These are phyloP conservation scores for Periconia sp. DNA, from an alignment of 2,329 filamentous ascomycete genomes.

Conservation along the genomic window DNA sequence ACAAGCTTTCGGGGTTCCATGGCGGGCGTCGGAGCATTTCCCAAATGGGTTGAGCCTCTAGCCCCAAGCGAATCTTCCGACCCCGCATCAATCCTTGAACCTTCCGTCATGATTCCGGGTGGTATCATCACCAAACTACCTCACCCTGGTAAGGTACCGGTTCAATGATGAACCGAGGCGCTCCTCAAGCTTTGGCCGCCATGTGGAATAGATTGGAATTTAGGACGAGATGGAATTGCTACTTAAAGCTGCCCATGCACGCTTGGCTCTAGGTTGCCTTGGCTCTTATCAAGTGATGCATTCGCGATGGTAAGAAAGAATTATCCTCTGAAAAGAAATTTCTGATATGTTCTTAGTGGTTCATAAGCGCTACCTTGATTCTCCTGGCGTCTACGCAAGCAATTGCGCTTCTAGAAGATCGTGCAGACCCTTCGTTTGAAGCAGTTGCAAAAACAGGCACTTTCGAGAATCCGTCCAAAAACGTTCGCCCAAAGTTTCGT, in stretches of 20 bases:
- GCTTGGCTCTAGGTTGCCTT: not conserved
- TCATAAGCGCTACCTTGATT: not conserved
- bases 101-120: slow-evolving; percentile 1
- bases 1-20: too few relatives aligned
- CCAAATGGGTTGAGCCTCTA: too few relatives aligned
- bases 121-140: slow-evolving; percentile 5
- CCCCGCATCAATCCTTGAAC: slow-evolving; percentile 1
- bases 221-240: slow-evolving; percentile 1
- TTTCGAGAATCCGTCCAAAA: slow-evolving; percentile 16
- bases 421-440: slow-evolving; percentile 14
- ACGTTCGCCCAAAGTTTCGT: slow-evolving; percentile 29
- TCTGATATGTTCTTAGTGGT: too few relatives aligned
- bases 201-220: not conserved
- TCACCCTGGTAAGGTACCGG: slow-evolving; percentile 9
- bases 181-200: not conserved
- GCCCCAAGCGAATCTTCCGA: too few relatives aligned
- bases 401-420: slow-evolving; percentile 9
- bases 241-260: slow-evolving; percentile 7
- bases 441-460: slow-evolving; percentile 16
- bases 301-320: slow-evolving; percentile 5
- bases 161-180: slow-evolving; percentile 8
- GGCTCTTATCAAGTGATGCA: not conserved
- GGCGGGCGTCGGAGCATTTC: too few relatives aligned
- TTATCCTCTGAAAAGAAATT: too few relatives aligned
- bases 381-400: not conserved